Evolutionary conservation across 371 early-diverging fungal species (phyloP).

Genomic region (Blakeslea trispora): DNA sequence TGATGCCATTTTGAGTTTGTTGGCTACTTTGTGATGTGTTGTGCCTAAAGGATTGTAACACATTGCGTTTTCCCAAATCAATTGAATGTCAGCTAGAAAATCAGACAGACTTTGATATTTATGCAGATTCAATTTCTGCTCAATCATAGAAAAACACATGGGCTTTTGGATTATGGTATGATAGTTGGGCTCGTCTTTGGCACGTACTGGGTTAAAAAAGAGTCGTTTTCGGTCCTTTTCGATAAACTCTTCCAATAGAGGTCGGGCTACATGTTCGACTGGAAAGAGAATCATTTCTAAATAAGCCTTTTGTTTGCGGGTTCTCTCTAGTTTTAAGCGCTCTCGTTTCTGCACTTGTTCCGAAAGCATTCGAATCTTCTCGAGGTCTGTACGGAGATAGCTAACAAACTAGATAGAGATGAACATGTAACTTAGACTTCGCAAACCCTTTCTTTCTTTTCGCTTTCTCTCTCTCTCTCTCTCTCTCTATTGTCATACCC

Average conservation of each 20-base stretch:
- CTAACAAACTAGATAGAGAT: conserved; percentile 31
- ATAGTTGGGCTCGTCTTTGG: conserved; percentile 83
- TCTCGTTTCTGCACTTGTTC: conserved; percentile 90
- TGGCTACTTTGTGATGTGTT: conserved; percentile 67
- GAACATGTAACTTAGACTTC: no score
- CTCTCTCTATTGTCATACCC: not conserved
- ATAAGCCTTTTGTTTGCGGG: conserved; percentile 63
- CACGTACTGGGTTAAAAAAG: conserved; percentile 68
- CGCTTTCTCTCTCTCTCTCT: no score
- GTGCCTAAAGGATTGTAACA: conserved; percentile 76
- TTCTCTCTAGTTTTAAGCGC: conserved; percentile 71
- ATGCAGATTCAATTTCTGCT: conserved; percentile 37
- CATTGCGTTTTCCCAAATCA: conserved; percentile 78
- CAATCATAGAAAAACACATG: conserved; percentile 60
- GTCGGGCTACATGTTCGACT: conserved; percentile 61
- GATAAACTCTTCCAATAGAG: conserved; percentile 65
- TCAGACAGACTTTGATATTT: conserved; percentile 40
- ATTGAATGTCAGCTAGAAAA: conserved; percentile 57
- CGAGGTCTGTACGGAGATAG: conserved; percentile 78
- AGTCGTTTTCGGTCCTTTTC: conserved; percentile 58
- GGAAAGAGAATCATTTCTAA: conserved; percentile 75
- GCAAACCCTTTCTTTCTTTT: not conserved
- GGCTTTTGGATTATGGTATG: conserved; percentile 62
- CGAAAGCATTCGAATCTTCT: conserved; percentile 77
- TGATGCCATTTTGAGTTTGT: conserved; percentile 7